Evolutionary conservation across 768 basidiomycete genomes (phyloP).

Genomic region (Tulasnella sp.): DNA sequence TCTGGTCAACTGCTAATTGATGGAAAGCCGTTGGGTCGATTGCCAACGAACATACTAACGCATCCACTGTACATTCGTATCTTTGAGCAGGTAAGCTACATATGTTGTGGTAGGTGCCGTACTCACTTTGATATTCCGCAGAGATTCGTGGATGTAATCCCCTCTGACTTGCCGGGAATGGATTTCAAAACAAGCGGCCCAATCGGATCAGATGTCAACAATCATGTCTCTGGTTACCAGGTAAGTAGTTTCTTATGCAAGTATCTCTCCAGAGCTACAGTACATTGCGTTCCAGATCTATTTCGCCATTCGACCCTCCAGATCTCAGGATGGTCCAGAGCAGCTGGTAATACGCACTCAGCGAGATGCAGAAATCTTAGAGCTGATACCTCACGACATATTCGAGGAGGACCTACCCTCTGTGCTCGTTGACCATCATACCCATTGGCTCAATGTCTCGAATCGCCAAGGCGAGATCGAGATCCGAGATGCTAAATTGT

Average conservation of each 20-base stretch:
- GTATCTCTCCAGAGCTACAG: too few relatives aligned
- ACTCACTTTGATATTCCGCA: background rate
- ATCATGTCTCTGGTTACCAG: background rate
- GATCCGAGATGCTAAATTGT: background rate
- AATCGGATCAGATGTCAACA: background rate
- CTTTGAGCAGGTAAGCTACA: background rate
- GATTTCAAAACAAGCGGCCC: background rate
- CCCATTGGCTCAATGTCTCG: background rate
- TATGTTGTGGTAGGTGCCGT: background rate
- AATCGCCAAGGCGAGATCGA: background rate
- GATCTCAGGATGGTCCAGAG: background rate
- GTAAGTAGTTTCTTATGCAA: background rate
- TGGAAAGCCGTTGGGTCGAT: background rate
- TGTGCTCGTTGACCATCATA: background rate
- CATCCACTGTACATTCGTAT: constrained; percentile 1
- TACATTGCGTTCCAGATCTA: background rate
- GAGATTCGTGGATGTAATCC: constrained; percentile 1
- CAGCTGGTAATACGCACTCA: background rate
- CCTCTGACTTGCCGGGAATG: background rate
- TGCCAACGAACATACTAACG: background rate
- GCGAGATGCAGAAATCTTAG: background rate
- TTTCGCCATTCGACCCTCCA: background rate
- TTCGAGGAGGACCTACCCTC: background rate
- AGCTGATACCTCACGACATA: background rate
- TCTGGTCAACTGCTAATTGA: background rate